These are phyloP conservation scores for Fusarium phyllophilum DNA, from an alignment of 2,329 filamentous ascomycete species.

Conservation along the genomic window DNA sequence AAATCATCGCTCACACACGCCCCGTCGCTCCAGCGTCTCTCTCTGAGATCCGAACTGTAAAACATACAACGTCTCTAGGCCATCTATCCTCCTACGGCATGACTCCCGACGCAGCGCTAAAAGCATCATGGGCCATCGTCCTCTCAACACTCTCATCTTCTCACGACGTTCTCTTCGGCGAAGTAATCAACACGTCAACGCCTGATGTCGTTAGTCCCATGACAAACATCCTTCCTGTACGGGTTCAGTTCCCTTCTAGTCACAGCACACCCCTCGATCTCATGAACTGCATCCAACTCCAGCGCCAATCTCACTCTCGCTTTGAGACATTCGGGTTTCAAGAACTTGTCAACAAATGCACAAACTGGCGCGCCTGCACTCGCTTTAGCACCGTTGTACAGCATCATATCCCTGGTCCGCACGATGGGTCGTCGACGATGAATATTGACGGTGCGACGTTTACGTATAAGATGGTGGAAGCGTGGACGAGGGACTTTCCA, in stretches of 20 bases:
- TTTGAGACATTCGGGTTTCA: conserved; percentile 63
- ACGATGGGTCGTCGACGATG: conserved; percentile 54
- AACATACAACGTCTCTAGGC: conserved; percentile 53
- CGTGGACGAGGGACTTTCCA: conserved; percentile 53
- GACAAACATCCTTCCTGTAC: conserved; percentile 60
- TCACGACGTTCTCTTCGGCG: conserved; percentile 66
- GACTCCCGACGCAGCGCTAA: conserved; percentile 63
- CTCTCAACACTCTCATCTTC: conserved; percentile 61
- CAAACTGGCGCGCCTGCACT: conserved; percentile 63
- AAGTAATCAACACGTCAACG: conserved; percentile 59
- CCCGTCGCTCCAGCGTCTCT: conserved; percentile 50
- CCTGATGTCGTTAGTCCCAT: conserved; percentile 60
- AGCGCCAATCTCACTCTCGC: conserved; percentile 58
- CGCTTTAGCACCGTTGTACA: conserved; percentile 65
- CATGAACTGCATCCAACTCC: conserved; percentile 59
- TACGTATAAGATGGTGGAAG: conserved; percentile 55
- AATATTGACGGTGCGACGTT: conserved; percentile 59
- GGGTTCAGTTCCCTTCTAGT: conserved; percentile 57
- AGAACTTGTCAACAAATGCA: conserved; percentile 64
- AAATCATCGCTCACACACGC: conserved; percentile 54
- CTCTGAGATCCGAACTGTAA: conserved; percentile 53
- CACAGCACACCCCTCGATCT: conserved; percentile 60
- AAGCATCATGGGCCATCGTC: conserved; percentile 67
- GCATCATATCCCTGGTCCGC: conserved; percentile 51
- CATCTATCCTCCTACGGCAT: conserved; percentile 57